Percentiles rank a stretch among this genome's conserved stretches.
Conservation (phyloP, 2,329 filamentous ascomycete genomes). For the Ramularia endophylla region DNA sequence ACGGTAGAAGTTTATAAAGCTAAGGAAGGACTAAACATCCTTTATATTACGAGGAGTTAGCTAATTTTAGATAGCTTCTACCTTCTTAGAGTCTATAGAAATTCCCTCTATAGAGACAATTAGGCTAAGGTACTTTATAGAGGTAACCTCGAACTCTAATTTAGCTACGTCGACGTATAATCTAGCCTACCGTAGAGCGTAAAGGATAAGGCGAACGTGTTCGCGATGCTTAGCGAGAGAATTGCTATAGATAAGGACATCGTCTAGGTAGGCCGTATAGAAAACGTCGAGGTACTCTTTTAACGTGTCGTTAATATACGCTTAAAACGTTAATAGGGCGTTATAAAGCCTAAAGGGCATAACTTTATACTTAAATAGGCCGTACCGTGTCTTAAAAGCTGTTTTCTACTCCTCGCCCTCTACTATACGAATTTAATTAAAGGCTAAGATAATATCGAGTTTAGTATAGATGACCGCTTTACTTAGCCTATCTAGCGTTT, state of each 20-base stretch:
- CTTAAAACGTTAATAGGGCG: conserved; percentile 4
- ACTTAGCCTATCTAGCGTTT: not conserved
- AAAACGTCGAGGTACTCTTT: conserved; percentile 19
- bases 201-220: no score
- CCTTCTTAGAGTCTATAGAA: no score
- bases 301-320: conserved; percentile 21
- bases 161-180: no score
- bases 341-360: conserved; percentile 8
- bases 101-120: no score
- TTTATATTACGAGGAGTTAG: no score
- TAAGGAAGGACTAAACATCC: no score
- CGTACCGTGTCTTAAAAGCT: conserved; percentile 8
- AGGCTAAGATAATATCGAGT: conserved; percentile 17
- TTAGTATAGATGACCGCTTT: conserved; percentile 4
- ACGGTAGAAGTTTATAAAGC: no score
- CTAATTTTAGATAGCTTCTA: no score
- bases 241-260: conserved; percentile 24
- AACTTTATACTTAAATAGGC: conserved; percentile 8
- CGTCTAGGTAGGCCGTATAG: conserved; percentile 20
- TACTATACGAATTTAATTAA: conserved; percentile 6
- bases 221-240: no score
- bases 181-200: no score
- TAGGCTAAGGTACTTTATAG: no score
- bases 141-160: no score
- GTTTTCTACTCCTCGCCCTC: conserved; percentile 7